Percentiles rank a stretch among this genome's conserved stretches.
Evolutionary conservation across 225 moss, liverwort and hornwort species (phyloP).

Genomic region (Bryum argenteum): DNA sequence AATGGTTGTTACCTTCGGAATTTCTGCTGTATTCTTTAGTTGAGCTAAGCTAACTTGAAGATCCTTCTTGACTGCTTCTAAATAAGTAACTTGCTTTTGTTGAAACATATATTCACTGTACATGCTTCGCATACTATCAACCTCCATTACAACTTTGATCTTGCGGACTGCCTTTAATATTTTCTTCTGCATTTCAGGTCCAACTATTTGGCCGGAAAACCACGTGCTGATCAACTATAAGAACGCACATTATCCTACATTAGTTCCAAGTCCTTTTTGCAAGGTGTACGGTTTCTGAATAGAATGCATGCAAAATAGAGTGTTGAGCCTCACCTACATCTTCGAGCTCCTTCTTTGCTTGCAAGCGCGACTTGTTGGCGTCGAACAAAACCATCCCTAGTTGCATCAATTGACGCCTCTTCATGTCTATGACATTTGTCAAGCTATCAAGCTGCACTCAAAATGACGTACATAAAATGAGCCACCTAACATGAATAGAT

Average conservation of each 20-base stretch:
- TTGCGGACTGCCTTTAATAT: conserved; percentile 52
- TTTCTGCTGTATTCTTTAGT: conserved; percentile 43
- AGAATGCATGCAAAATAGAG: conserved; percentile 5
- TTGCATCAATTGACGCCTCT: conserved; percentile 60
- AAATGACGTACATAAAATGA: not conserved
- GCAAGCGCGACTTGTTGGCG: conserved; percentile 66
- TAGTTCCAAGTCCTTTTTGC: conserved; percentile 1
- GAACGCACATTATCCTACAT: not conserved
- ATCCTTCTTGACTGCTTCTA: conserved; percentile 64
- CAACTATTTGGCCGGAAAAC: conserved; percentile 24
- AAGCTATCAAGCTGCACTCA: conserved; percentile 64
- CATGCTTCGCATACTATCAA: conserved; percentile 75
- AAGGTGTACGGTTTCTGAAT: not conserved
- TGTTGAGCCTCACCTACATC: conserved; percentile 75
- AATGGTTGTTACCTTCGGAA: conserved; percentile 27
- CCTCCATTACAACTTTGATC: conserved; percentile 60
- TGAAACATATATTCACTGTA: conserved; percentile 74
- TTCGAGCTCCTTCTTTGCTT: conserved; percentile 82
- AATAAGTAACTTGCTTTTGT: conserved; percentile 67
- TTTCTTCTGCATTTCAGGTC: conserved; percentile 25
- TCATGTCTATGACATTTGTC: conserved; percentile 55
- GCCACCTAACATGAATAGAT: no score
- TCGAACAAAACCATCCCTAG: conserved; percentile 62
- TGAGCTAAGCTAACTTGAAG: conserved; percentile 49
- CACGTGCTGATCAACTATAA: conserved; percentile 36